phyloP scores from a whole-genome alignment of 208 protist genomes.

The Histomonas meleagridis region DNA sequence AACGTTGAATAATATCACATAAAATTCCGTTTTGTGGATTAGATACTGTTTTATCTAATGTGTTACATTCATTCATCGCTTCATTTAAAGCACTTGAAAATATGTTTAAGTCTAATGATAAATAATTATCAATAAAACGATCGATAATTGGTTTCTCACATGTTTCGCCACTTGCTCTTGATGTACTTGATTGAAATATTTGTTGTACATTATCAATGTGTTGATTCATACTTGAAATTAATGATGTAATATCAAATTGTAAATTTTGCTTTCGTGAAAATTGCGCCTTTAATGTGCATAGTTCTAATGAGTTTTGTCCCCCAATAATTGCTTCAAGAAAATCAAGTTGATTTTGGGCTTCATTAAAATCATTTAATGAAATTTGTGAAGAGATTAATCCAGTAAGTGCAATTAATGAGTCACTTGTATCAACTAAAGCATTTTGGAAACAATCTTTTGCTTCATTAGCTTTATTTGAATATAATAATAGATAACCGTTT shows the following conservation, averaged over 20 bases:
- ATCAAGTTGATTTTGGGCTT: background rate
- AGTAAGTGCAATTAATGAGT: background rate
- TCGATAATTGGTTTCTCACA: background rate
- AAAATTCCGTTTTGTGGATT: background rate
- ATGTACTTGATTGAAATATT: background rate
- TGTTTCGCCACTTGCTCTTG: background rate
- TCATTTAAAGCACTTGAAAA: background rate
- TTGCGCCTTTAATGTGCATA: background rate
- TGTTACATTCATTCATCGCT: constrained; percentile 8
- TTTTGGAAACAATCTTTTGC: background rate
- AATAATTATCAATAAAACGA: background rate
- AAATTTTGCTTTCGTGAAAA: background rate
- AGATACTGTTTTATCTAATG: background rate
- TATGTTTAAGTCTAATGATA: background rate
- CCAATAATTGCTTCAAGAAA: background rate
- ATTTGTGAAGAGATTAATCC: background rate
- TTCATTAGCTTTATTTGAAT: background rate
- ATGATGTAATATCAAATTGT: background rate
- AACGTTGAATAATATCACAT: background rate
- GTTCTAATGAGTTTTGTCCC: background rate
- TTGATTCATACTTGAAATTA: background rate
- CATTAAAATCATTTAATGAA: background rate
- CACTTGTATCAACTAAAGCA: background rate
- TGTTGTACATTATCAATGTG: background rate
- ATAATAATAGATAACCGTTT: background rate